Evolutionary conservation across 768 basidiomycete species (phyloP).

Genomic region (Fomitopsis serialis): DNA sequence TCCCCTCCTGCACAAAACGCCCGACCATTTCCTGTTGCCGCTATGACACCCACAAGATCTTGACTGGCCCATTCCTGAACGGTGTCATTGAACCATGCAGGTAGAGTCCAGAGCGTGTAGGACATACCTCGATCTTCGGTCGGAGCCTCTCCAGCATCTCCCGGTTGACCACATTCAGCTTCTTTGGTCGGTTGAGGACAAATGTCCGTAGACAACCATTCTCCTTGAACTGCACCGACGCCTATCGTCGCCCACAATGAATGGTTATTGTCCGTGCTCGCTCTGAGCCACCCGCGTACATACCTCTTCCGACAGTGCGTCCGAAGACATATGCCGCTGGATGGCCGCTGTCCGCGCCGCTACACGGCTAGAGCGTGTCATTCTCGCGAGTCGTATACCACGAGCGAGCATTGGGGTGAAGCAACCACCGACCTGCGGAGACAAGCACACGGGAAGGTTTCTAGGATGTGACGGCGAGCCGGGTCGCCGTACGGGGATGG

Average conservation of each 20-base stretch:
- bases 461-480: neutral
- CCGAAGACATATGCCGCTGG: constrained; percentile 21
- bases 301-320: constrained; percentile 12
- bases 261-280: too few relatives aligned
- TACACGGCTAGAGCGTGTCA: constrained; percentile 17
- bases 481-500: neutral
- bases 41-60: constrained; percentile 64
- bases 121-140: constrained; percentile 68
- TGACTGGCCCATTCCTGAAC: constrained; percentile 70
- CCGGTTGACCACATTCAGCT: constrained; percentile 78
- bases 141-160: constrained; percentile 71
- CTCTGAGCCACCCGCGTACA: neutral
- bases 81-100: neutral
- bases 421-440: neutral
- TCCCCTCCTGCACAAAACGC: constrained; percentile 97
- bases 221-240: constrained; percentile 65
- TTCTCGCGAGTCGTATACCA: constrained; percentile 12
- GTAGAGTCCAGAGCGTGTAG: neutral
- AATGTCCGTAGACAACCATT: constrained; percentile 60
- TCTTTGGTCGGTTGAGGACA: constrained; percentile 72
- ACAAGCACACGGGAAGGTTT: neutral
- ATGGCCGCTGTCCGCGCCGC: constrained; percentile 20
- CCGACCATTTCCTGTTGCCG: constrained; percentile 64
- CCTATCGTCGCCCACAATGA: constrained; percentile 5
- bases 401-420: constrained; percentile 18